phyloP scores from a whole-genome alignment of 257 asterid genomes.

The Fraxinus quadrangulata region DNA sequence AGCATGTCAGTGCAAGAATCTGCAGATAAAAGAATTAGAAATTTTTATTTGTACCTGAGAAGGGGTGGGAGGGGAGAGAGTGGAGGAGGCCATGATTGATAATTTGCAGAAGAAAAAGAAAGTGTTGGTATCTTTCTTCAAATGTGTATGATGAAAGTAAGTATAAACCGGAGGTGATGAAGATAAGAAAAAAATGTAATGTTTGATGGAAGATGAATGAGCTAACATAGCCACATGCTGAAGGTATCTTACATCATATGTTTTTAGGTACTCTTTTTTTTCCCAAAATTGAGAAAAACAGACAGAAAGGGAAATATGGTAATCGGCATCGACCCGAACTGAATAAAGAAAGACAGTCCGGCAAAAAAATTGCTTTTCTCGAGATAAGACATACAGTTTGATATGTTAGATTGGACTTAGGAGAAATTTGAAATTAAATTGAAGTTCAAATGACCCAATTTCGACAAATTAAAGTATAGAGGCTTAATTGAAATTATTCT shows the following conservation, averaged over 20 bases:
- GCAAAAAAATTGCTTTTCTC: too few relatives aligned
- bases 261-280: not conserved
- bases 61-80: constrained; percentile 52
- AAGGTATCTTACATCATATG: not conserved
- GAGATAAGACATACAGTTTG: not conserved
- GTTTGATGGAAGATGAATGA: constrained; percentile 7
- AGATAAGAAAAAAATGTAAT: not conserved
- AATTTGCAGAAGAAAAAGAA: constrained; percentile 1
- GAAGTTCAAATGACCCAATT: not conserved
- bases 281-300: not conserved
- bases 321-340: not conserved
- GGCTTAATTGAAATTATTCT: not conserved
- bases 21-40: not conserved
- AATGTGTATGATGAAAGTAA: not conserved
- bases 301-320: not conserved
- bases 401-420: not conserved
- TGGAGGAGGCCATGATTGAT: constrained; percentile 60
- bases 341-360: not conserved
- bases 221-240: not conserved
- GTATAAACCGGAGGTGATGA: constrained; percentile 19
- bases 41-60: constrained; percentile 47
- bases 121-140: not conserved
- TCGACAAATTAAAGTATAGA: not conserved
- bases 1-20: not conserved
- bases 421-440: not conserved